phyloP scores from a whole-genome alignment of 2,329 filamentous ascomycete species.

The Verticillium nonalfalfae region DNA sequence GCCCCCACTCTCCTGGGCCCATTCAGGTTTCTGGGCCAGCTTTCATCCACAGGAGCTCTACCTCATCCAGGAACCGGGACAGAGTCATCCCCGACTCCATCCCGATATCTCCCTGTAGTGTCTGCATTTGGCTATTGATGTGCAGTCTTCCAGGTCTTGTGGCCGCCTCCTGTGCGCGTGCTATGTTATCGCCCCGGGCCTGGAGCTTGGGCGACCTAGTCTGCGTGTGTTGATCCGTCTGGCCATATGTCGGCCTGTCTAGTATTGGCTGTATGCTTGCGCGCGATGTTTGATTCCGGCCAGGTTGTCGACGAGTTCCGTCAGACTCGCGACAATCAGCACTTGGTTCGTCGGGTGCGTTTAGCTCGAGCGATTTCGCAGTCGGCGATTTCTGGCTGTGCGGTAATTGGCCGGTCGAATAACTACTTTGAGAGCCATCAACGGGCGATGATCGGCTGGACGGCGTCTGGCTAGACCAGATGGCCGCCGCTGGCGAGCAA shows the following conservation, averaged over 20 bases:
- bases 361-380: not conserved
- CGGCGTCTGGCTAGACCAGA: not conserved
- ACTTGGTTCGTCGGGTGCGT: not conserved
- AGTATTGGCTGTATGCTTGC: not conserved
- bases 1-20: not conserved
- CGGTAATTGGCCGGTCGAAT: not conserved
- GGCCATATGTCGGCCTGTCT: not conserved
- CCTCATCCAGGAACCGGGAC: slow-evolving; percentile 7
- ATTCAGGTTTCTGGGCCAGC: not conserved
- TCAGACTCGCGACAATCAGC: not conserved
- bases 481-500: not conserved
- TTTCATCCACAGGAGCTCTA: slow-evolving; percentile 7
- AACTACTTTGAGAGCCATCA: not conserved
- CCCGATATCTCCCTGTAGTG: not conserved
- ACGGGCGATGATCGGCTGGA: not conserved
- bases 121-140: not conserved
- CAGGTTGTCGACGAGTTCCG: not conserved
- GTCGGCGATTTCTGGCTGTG: not conserved
- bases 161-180: not conserved
- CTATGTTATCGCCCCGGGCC: not conserved
- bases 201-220: not conserved
- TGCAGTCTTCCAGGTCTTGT: not conserved
- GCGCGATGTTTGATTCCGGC: not conserved
- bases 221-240: not conserved
- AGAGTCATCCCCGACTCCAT: not conserved